These are phyloP conservation scores for Clarireedia hainanense DNA, from an alignment of 2,329 filamentous ascomycete genomes.

Conservation along the genomic window DNA sequence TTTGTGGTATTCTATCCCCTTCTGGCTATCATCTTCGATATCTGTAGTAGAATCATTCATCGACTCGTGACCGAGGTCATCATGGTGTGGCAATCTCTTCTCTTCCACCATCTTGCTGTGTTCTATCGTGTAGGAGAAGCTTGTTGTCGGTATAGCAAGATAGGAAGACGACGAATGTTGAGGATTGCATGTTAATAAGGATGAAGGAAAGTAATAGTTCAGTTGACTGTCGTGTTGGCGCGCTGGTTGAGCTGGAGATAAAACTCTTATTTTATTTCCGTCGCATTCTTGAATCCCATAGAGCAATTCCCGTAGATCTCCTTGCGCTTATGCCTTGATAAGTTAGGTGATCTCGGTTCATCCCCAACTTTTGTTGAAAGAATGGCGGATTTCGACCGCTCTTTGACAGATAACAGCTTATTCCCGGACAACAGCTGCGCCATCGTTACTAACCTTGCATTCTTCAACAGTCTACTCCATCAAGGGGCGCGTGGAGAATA, in stretches of 20 bases:
- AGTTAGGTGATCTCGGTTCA: background rate
- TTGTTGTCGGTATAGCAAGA: background rate
- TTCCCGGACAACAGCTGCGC: background rate
- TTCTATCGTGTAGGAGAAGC: background rate
- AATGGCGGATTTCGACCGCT: background rate
- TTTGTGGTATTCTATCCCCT: background rate
- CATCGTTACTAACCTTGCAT: too few species aligned
- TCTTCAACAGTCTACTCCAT: too few species aligned
- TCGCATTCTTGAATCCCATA: background rate
- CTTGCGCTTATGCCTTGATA: background rate
- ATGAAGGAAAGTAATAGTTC: background rate
- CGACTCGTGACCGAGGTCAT: constrained; percentile 12
- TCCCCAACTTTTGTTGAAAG: background rate
- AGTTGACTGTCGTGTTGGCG: too few species aligned
- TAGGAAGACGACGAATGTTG: background rate
- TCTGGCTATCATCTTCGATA: constrained; percentile 8
- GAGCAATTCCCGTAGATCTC: background rate
- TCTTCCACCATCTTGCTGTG: constrained; percentile 14
- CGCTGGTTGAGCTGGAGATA: background rate
- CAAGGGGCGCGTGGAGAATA: too few species aligned
- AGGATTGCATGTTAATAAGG: too few species aligned
- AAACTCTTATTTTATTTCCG: background rate
- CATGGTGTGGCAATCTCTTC: constrained; percentile 12
- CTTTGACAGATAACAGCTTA: background rate
- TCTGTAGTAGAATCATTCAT: constrained; percentile 5